Evolutionary conservation across 768 basidiomycete genomes (phyloP), one percentile per base, ranked within the genome.

Genomic region (Leccinum disarticulatum): DNA sequence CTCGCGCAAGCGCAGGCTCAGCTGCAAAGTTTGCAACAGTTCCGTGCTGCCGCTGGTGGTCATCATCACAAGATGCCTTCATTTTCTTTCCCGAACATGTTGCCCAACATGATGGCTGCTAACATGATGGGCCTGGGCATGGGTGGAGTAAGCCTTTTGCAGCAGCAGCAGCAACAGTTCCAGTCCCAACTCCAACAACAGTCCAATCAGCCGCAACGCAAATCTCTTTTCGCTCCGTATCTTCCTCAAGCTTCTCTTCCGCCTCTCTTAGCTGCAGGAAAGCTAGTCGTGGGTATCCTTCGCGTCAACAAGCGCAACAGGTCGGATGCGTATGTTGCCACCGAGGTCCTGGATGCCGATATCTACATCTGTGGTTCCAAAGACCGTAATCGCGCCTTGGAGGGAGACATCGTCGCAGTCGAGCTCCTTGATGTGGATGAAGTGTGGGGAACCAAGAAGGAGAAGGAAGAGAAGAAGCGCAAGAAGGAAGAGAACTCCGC

Each of bases 391-490:
- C 88, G 97, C 64, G 97, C 97, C 43, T 81, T 99, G 38, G 97
- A 99, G 73, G 97, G 97, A 27, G 97, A 99, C 70, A 96, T 98
- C 58, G 94, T 99, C 59, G 97, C 96, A 22, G 93, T 99, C 25
- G 97, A 99, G 74, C 83, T 99, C 49, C 82, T 99, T 57, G 97
- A 99, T 67, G 96, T 98, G 27, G 95, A 98, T 68, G 95, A 98
- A 75, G 95, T 97, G 14, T 93, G 93, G 93, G 90, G 91, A 9
- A 97, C 97, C 6, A 99, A 99, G 83, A 99, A 99, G 77, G 97
- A 99, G 79, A 99, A 99, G 78, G 97, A 98, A 74, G 97, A 98
- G 80, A 99, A 99, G 88, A 98, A 99, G 80, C 84, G 96, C 70
- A 98, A 98, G 80, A 99, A 99, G 84, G 97, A 98, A 77, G 97